These are phyloP conservation scores for Trichoderma brevicompactum DNA, from an alignment of 2,329 filamentous ascomycete species.

Conservation along the genomic window DNA sequence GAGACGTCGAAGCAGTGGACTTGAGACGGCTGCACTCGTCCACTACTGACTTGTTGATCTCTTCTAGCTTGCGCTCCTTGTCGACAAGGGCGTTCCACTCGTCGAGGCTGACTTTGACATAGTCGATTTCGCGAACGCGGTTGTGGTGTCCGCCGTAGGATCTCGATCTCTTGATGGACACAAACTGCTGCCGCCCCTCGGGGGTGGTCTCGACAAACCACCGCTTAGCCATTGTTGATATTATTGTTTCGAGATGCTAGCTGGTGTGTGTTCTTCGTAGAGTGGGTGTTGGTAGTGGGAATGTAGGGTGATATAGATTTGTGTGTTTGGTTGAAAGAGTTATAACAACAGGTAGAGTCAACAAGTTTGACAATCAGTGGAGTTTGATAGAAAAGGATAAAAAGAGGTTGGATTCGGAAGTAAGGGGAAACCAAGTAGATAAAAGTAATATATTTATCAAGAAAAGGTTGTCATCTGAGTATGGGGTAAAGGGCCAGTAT, in stretches of 20 bases:
- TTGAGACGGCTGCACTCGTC: constrained; percentile 43
- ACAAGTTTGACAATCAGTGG: too few species aligned
- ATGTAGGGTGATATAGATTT: background rate
- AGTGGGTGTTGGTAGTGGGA: background rate
- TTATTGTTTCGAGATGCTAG: background rate
- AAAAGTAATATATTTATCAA: constrained; percentile 4
- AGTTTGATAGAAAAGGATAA: background rate
- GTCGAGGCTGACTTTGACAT: constrained; percentile 43
- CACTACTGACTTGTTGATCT: constrained; percentile 43
- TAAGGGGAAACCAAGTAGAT: background rate
- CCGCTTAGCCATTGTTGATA: constrained; percentile 42
- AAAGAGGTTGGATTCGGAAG: background rate
- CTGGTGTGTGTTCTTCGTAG: background rate
- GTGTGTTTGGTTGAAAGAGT: too few species aligned
- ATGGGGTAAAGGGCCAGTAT: background rate
- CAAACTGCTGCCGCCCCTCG: constrained; percentile 44
- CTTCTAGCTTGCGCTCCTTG: constrained; percentile 44
- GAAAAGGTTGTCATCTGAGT: constrained; percentile 14
- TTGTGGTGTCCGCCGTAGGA: constrained; percentile 42
- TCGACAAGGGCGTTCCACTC: constrained; percentile 46
- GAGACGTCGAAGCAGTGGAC: constrained; percentile 41
- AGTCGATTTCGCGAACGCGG: constrained; percentile 42
- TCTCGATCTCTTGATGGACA: constrained; percentile 47
- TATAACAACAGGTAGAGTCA: too few species aligned
- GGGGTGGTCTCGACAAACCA: constrained; percentile 45